Base-by-base conservation (phyloP, 257 asterid species). In the Solanum corneliomulleri region DNA sequence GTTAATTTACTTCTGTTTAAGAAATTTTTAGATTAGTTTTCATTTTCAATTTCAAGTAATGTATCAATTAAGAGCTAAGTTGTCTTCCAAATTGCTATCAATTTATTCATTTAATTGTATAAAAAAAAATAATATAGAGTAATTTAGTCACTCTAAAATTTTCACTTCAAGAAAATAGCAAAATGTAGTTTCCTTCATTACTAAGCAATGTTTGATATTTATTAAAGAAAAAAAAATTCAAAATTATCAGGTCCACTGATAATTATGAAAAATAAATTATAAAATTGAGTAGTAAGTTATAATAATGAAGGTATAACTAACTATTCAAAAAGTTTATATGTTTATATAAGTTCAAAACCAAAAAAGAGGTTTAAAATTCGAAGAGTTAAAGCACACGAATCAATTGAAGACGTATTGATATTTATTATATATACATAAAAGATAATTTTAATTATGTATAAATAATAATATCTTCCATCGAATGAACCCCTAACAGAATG, bases 31-130 rank as follows among this genome's bases (percentile, higher is more conserved):
- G 85, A 81, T 81, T 52, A 49, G 44, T 81, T 81, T 7, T 81
- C 70, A 31, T 81, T 81, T 49, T 81, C 70, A 49, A 49, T 81
- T 71, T 81, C 47, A 81, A 81, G 68, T 44, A 52, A 33, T 81
- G 20, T 7, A 75, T 75, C 82, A 75, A 81, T 81, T 31, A 18
- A 81, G 85, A 49, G 66, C 31, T 81, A 49, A 49, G 33, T 49
- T 81, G 45, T 81, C 56, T 49, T 49, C 85, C 85, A 81, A 49
- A 42, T 31, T 81, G 45, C 85, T 18, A 81, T 52, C 45, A 49
- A 52, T 31, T 76, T 81, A 18, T 15, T 29, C 25, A 27, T 25
- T 81, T 29, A 81, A 49, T 81, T 52, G 31, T 39, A 16, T 60
- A 47, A 80, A 78, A 78, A 25, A 5, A 3, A 2, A 0, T 16